Percentiles rank a stretch among this genome's conserved stretches.
Conservation (phyloP, 2,329 filamentous ascomycete genomes). For the Penicillium nordicum region DNA sequence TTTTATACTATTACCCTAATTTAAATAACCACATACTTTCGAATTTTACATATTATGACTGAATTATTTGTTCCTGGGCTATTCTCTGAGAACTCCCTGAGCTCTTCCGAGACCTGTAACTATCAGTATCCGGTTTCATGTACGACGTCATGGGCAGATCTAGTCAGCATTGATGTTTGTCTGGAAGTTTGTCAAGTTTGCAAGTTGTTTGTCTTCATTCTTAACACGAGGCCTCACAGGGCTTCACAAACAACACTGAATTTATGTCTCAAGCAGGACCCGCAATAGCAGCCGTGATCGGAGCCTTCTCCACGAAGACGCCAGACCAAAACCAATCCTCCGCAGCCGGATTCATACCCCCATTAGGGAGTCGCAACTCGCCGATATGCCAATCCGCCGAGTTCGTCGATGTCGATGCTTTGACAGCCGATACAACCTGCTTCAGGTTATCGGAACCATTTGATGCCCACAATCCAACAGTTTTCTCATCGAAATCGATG, state of each 20-base stretch:
- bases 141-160: not conserved
- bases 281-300: slow-evolving; percentile 40
- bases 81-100: not conserved
- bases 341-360: slow-evolving; percentile 49
- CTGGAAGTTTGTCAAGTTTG: not conserved
- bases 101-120: not conserved
- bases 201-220: not conserved
- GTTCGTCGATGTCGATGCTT: slow-evolving; percentile 60
- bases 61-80: not conserved
- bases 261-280: slow-evolving; percentile 22
- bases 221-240: not conserved
- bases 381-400: slow-evolving; percentile 71
- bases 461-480: slow-evolving; percentile 68
- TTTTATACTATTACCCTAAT: slow-evolving; percentile 8
- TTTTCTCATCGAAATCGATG: slow-evolving; percentile 63
- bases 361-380: slow-evolving; percentile 61
- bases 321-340: slow-evolving; percentile 72
- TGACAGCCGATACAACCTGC: slow-evolving; percentile 59
- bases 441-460: slow-evolving; percentile 57
- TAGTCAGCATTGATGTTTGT: not conserved
- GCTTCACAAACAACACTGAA: too few species aligned
- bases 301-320: slow-evolving; percentile 64
- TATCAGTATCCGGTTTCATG: not conserved
- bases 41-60: not conserved
- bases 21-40: not conserved